These are phyloP conservation scores for Chiua virens DNA, from an alignment of 768 basidiomycete genomes.

Conservation along the genomic window DNA sequence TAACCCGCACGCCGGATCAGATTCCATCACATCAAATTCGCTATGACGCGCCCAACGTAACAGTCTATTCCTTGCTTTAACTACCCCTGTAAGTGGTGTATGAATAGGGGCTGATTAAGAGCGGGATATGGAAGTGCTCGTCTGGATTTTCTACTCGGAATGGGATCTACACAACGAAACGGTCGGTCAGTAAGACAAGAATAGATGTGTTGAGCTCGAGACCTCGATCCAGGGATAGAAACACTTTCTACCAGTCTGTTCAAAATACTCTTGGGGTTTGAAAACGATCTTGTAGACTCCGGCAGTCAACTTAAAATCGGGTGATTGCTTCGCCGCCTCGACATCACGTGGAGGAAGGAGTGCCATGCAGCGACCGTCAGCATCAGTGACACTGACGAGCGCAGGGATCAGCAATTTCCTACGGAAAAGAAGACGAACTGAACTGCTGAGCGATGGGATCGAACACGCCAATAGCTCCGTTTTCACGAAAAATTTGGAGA, in stretches of 20 bases:
- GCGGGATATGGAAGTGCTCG: constrained; percentile 89
- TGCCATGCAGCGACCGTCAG: constrained; percentile 78
- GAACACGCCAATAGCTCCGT: constrained; percentile 45
- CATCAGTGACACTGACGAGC: constrained; percentile 63
- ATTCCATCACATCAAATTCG: not conserved
- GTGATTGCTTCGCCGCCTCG: constrained; percentile 40
- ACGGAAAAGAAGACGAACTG: constrained; percentile 9
- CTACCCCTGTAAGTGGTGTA: constrained; percentile 95
- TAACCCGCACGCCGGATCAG: too few species aligned
- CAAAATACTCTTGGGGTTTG: constrained; percentile 81
- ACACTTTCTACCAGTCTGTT: constrained; percentile 54
- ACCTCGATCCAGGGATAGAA: constrained; percentile 96
- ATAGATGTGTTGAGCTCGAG: constrained; percentile 9
- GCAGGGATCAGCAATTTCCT: not conserved
- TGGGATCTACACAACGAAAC: constrained; percentile 53
- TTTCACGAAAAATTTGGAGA: constrained; percentile 52
- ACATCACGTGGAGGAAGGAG: constrained; percentile 62
- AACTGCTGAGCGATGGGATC: constrained; percentile 63
- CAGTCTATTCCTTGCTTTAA: constrained; percentile 28
- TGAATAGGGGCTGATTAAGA: constrained; percentile 89
- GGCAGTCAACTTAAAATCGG: constrained; percentile 44
- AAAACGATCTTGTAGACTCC: constrained; percentile 81
- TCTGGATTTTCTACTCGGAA: constrained; percentile 70
- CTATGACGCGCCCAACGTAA: too few species aligned
- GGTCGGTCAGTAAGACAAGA: constrained; percentile 5